These are phyloP conservation scores for Leccinum pallidistipes DNA, from an alignment of 1,284 basidiomycete species.

Conservation along the genomic window DNA sequence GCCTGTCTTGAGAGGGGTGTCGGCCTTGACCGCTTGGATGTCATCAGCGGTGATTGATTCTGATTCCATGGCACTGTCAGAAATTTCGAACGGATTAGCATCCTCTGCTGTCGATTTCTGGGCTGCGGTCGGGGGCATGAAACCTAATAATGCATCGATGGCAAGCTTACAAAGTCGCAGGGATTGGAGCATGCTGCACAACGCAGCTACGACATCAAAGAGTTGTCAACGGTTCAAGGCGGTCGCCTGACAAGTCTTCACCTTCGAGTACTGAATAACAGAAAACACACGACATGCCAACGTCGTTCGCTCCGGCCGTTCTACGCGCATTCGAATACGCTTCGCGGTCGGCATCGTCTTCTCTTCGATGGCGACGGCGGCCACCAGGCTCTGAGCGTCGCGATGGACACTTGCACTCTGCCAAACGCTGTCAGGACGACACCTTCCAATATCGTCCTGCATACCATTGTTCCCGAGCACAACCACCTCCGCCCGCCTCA, in stretches of 20 bases:
- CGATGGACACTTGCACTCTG: slow-evolving; percentile 55
- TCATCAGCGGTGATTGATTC: slow-evolving; percentile 33
- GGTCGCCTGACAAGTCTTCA: slow-evolving; percentile 27
- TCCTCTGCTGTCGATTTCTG: slow-evolving; percentile 35
- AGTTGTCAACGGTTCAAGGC: slow-evolving; percentile 1
- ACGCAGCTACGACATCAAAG: slow-evolving; percentile 53
- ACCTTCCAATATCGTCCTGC: slow-evolving; percentile 7
- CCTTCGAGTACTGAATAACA: slow-evolving; percentile 66
- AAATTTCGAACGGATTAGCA: slow-evolving; percentile 61
- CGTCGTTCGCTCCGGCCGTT: slow-evolving; percentile 66
- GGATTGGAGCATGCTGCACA: slow-evolving; percentile 36
- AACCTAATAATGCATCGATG: slow-evolving; percentile 64
- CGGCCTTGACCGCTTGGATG: slow-evolving; percentile 6
- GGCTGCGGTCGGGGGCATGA: slow-evolving; percentile 40
- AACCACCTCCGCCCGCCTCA: slow-evolving; percentile 68
- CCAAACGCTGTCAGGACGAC: background rate
- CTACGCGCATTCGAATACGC: slow-evolving; percentile 58
- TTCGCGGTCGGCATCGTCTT: slow-evolving; percentile 52
- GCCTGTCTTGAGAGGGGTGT: slow-evolving; percentile 54
- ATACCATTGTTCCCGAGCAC: slow-evolving; percentile 68
- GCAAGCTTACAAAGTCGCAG: slow-evolving; percentile 82
- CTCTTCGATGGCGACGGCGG: slow-evolving; percentile 44
- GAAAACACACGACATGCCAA: slow-evolving; percentile 69
- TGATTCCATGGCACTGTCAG: slow-evolving; percentile 32
- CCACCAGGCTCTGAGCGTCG: slow-evolving; percentile 53